Base-by-base conservation (phyloP, 352 stramenopile genomes). In the Peronospora tabacina region DNA sequence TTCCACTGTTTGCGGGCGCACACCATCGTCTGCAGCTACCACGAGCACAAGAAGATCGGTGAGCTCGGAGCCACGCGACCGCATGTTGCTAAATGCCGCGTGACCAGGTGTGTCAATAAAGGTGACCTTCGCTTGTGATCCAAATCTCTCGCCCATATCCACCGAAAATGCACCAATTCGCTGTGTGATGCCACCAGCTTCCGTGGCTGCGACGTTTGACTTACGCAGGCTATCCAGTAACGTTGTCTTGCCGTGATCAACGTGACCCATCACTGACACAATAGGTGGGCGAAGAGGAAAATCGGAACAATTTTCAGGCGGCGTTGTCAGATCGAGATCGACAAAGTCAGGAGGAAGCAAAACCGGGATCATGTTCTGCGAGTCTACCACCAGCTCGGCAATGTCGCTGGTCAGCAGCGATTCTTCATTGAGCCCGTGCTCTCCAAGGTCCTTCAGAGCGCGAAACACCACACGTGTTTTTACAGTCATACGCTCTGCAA, bases 91-190 rank as follows among this genome's bases (percentile, higher is more conserved):
- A 58, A 99, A 99, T 34, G 96, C 95, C 8, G 95, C 95, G 65
- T 99, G 97, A n/a, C 97, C 97, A 13, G 97, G 97, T n/a, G 97
- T 99, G 60, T 99, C 97, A 56, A 99, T 98, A 58, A 99, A 98
- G 1, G 94, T 98, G 35, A 98, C 80, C 39, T 63, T 73, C 10
- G 58, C 49, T 36, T 83, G 68, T 1, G 57, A 59, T 12, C 75
- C 76, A 53, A 81, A 85, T 32, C 80, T 75, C 56, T 93, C 76
- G 57, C 73, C 90, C 55, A 98, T 84, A 50, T 96, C 80, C 9
- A 99, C 95, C 16, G 96, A 96, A 63, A 98, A 99, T 5, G 95
- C 94, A 47, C 84, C 88, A 55, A 99, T 98, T 40, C 82, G 81
- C 76, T 99, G 97, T 12, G 97, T 99, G 65, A 99, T 99, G 49